These are phyloP conservation scores for Lachancea kluyveri DNA, from an alignment of 805 yeast genomes.

Conservation along the genomic window DNA sequence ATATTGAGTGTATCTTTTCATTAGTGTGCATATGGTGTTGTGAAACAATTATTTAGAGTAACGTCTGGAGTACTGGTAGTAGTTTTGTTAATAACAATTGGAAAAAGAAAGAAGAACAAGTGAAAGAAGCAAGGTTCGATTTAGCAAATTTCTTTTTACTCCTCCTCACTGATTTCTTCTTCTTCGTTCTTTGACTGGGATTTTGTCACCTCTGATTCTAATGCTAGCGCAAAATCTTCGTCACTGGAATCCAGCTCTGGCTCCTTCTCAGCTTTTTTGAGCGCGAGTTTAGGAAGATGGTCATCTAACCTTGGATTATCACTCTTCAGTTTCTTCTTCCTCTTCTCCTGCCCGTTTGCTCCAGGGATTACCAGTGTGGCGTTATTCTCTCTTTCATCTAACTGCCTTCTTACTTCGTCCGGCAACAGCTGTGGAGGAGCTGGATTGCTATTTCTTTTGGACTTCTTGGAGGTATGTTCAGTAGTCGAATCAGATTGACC, in stretches of 20 bases:
- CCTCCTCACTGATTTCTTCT: conserved; percentile 10
- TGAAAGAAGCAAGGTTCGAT: too few relatives aligned
- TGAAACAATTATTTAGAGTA: too few relatives aligned
- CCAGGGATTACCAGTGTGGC: conserved; percentile 29
- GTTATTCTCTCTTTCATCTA: conserved; percentile 28
- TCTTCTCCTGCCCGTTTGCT: conserved; percentile 15
- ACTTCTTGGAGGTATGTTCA: conserved; percentile 8
- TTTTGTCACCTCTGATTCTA: conserved; percentile 32
- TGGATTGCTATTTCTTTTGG: conserved; percentile 22
- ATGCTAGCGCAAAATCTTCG: conserved; percentile 29
- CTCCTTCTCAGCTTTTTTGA: conserved; percentile 24
- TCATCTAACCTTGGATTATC: conserved; percentile 11
- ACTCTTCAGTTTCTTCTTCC: conserved; percentile 9
- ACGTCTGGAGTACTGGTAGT: too few relatives aligned
- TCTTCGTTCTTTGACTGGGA: too few relatives aligned
- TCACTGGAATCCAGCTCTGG: conserved; percentile 29
- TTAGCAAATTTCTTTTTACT: too few relatives aligned
- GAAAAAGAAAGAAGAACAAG: too few relatives aligned
- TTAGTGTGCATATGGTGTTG: too few relatives aligned
- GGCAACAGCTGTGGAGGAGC: conserved; percentile 31
- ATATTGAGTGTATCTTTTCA: too few relatives aligned
- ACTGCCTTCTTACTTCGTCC: conserved; percentile 27
- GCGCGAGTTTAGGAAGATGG: conserved; percentile 9
- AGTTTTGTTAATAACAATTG: too few relatives aligned
- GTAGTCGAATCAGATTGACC: conserved; percentile 5